Evolutionary conservation across 495 filamentous ascomycete species (phyloP), one percentile per base, ranked within the genome.

Genomic region (Clavariopsis aquatica): DNA sequence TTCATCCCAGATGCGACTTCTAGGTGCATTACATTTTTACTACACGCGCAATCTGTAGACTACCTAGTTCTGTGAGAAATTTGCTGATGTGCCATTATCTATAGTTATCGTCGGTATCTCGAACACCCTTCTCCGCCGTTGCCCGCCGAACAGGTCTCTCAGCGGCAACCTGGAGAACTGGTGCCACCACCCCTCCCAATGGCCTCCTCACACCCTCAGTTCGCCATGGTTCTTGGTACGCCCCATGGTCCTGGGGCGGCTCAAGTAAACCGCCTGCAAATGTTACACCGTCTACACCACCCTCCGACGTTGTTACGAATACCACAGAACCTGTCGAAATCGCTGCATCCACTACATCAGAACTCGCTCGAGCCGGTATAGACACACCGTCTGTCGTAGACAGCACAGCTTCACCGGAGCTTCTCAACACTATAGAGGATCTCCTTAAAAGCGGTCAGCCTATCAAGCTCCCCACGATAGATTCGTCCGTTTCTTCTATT

Each of bases 401-500:
- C 23, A 47, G 49, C 54, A 17, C 15, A 7, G 13, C 31, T 34
- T 24, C 52, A 6, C 15, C 28, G 10, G 29, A 29, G 7, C 2
- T 12, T n/a, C 8, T 12, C 7, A 23, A 23, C 26, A 41, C 28
- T 41, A n/a, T 56, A 24, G 52, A 57, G 22, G 62, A 52, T 13
- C 22, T 59, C 41, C 56, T 47, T n/a, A 28, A 47, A 1, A n/a
- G 24, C 6, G 6, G 19, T 6, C 26, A 15, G 15, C 0, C 52
- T 6, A 15, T n/a, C 38, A 7, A 38, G 9, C 15, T 57, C 6
- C 20, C 9, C 3, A 20, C 52, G 13, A 12, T 38, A 20, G 57
- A 60, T 17, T 34, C 58, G 8, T 27, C 49, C 24, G 13, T 79
- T 28, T 81, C 79, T 28, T 81, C 89, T 43, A 83, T 88, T 20